Evolutionary conservation across 2,329 filamentous ascomycete genomes (phyloP).

Genomic region (Thermothelomyces thermophilus): DNA sequence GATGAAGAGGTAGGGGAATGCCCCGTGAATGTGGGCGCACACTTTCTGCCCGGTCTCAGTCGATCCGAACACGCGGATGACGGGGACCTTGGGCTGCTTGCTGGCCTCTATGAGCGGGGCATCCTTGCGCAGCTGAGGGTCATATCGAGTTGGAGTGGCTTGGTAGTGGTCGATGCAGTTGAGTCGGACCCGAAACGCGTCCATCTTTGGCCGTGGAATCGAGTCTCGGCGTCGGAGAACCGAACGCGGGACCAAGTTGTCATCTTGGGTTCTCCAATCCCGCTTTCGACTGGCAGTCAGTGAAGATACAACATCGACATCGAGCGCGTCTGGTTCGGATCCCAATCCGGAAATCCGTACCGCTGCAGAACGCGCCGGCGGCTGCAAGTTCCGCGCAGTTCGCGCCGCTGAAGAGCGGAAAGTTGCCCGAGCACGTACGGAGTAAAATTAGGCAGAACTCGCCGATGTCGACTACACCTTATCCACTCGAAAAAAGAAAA

Average conservation of each 20-base stretch:
- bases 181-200: conserved; percentile 80
- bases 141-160: conserved; percentile 67
- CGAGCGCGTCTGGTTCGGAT: background rate
- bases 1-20: conserved; percentile 91
- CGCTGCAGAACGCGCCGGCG: background rate
- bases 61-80: conserved; percentile 85
- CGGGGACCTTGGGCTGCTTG: conserved; percentile 68
- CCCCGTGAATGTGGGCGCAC: conserved; percentile 91
- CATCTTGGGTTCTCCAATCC: conserved; percentile 6
- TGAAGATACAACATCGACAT: no score
- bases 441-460: no score
- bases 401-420: conserved; percentile 3
- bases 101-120: conserved; percentile 51
- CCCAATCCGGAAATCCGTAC: background rate
- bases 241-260: background rate
- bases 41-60: conserved; percentile 95
- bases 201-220: conserved; percentile 38
- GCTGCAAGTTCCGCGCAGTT: background rate
- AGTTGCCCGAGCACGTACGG: conserved; percentile 14
- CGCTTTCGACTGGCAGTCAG: background rate
- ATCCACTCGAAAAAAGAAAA: background rate
- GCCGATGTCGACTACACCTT: no score
- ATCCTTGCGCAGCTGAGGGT: conserved; percentile 68
- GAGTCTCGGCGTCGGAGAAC: conserved; percentile 1
- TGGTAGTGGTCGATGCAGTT: conserved; percentile 98